Base-by-base conservation (phyloP, 202 grass and related monocot genomes). In the Dendrocalamus latiflorus region DNA sequence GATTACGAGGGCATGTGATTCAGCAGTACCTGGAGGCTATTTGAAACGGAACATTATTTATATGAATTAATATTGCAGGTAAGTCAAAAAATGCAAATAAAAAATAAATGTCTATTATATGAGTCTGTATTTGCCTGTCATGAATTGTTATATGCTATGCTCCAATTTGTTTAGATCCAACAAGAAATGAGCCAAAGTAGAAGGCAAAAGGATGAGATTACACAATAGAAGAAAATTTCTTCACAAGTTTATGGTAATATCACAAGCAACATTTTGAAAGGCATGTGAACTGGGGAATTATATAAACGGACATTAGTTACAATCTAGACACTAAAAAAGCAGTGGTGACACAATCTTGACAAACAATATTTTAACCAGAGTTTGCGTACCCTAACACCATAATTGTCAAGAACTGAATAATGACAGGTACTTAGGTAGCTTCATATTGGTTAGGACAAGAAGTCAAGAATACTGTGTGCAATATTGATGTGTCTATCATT, bases 11-110 rank as follows among this genome's bases (percentile, higher is more conserved):
- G 87, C 75, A 85, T 98, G 93, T 68, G 85, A 91, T 83, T 98
- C 95, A 30, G 93, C 93, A 57, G 92, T 95, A 78, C 95, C 95
- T 91, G 95, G 95, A 63, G 93, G 93, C 95, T 98, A 62, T 73
- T 76, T 30, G 18, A 88, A 94, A 79, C 44, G 56, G 25, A 76
- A 81, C 3, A 75, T 55, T 76, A 74, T 70, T 41, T 28, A 44
- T 58, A 86, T 74, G 53, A 70, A 45, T 21, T 43, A n/a, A 36
- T 65, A 50, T 8, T 75, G 36, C 28, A 83, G 28, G 38, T 45
- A 78, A 53, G 34, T 58, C 38, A 59, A 74, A 51, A 56, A 49
- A 68, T 81, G 13, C 14, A 57, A 81, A 6, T 44, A 26, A 77
- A 63, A 71, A 60, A 77, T 44, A 45, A 48, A 68, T 73, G 37